phyloP scores from a whole-genome alignment of 371 early-diverging fungal species.

The Lichtheimia corymbifera region DNA sequence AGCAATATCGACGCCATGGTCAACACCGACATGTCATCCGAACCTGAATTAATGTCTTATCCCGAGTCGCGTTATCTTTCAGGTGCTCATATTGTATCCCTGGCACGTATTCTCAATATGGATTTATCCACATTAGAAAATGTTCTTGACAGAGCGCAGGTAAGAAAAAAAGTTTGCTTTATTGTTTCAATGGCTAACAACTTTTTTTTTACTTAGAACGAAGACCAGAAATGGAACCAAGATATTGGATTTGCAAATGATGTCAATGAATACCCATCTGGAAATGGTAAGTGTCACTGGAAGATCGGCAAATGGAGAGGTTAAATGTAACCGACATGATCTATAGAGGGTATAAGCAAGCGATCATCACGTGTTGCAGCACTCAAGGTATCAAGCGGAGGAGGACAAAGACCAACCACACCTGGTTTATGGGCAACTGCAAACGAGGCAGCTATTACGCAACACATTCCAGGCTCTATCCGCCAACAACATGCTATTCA shows the following conservation, averaged over 20 bases:
- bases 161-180: not conserved
- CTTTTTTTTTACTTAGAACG: no score
- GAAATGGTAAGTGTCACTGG: no score
- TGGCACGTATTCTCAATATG: conserved; percentile 22
- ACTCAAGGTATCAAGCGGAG: not conserved
- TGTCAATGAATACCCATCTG: no score
- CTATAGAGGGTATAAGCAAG: not conserved
- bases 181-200: no score
- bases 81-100: conserved; percentile 17
- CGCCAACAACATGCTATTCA: not conserved
- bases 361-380: not conserved
- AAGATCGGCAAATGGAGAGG: no score
- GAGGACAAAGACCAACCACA: conserved; percentile 19
- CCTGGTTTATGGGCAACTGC: conserved; percentile 21
- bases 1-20: conserved; percentile 23
- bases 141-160: conserved; percentile 21
- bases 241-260: no score
- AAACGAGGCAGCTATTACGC: conserved; percentile 11
- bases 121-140: conserved; percentile 1
- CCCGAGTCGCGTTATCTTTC: conserved; percentile 20
- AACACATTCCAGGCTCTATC: conserved; percentile 8
- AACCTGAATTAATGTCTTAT: conserved; percentile 7
- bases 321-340: no score
- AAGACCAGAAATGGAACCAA: no score
- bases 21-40: conserved; percentile 10